These are phyloP conservation scores for Taphrina confusa DNA, from an alignment of 1,139 yeast species.

Conservation along the genomic window DNA sequence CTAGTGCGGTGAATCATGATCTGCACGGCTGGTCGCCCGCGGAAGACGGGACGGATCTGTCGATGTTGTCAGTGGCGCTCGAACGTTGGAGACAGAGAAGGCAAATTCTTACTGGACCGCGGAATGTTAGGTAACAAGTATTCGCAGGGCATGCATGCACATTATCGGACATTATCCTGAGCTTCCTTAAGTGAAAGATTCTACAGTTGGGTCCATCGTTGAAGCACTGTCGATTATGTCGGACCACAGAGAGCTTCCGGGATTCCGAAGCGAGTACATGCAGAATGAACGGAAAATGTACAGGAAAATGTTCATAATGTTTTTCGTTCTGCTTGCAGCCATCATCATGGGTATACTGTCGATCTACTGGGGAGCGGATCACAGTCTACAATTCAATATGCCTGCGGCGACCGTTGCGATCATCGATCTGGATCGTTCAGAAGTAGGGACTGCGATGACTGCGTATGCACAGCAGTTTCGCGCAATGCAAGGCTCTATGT, in stretches of 20 bases:
- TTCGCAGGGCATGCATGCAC: too few relatives aligned
- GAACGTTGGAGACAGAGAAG: neutral
- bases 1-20: too few relatives aligned
- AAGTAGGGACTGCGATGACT: constrained; percentile 23
- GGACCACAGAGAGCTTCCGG: constrained; percentile 9
- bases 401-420: constrained; percentile 31
- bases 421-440: constrained; percentile 29
- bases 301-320: constrained; percentile 9
- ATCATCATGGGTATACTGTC: constrained; percentile 25
- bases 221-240: constrained; percentile 1
- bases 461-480: constrained; percentile 19
- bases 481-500: neutral
- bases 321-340: constrained; percentile 12
- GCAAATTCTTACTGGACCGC: too few relatives aligned
- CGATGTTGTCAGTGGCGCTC: constrained; percentile 6
- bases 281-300: constrained; percentile 19
- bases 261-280: constrained; percentile 13
- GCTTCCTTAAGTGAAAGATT: too few relatives aligned
- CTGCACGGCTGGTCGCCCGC: too few relatives aligned
- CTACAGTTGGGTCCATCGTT: too few relatives aligned
- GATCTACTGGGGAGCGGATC: constrained; percentile 33
- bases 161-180: too few relatives aligned
- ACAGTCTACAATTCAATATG: constrained; percentile 27
- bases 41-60: too few relatives aligned
- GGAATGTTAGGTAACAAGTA: too few relatives aligned